phyloP scores from a whole-genome alignment of 2,329 filamentous ascomycete species.

The Neofusicoccum sp. region DNA sequence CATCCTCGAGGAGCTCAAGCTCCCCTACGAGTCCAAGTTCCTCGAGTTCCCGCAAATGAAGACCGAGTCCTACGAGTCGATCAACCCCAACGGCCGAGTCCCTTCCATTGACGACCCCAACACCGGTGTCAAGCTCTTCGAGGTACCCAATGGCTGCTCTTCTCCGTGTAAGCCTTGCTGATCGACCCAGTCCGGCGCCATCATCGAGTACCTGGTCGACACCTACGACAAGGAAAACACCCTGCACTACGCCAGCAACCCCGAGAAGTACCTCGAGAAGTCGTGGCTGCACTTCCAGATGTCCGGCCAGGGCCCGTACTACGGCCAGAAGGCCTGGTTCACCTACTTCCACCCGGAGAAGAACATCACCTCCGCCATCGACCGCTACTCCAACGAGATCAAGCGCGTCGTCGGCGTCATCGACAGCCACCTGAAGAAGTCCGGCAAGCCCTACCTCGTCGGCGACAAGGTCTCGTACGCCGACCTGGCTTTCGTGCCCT shows the following conservation, averaged over 20 bases:
- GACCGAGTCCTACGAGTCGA: conserved; percentile 35
- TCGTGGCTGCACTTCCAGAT: conserved; percentile 52
- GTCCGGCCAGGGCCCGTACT: conserved; percentile 53
- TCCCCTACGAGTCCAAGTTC: conserved; percentile 44
- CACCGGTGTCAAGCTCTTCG: conserved; percentile 45
- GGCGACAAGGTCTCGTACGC: conserved; percentile 48
- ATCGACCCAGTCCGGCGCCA: conserved; percentile 40
- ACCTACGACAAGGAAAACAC: conserved; percentile 46
- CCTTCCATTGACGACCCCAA: conserved; percentile 50
- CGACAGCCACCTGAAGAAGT: conserved; percentile 40
- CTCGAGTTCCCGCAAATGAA: conserved; percentile 45
- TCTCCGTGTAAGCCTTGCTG: neutral
- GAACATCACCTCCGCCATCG: conserved; percentile 42
- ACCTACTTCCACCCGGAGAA: conserved; percentile 46
- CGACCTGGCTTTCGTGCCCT: conserved; percentile 47
- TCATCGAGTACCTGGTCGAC: conserved; percentile 49
- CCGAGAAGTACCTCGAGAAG: conserved; percentile 40
- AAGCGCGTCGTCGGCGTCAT: conserved; percentile 50
- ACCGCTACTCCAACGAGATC: conserved; percentile 50
- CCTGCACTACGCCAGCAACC: conserved; percentile 38
- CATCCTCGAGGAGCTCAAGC: conserved; percentile 48
- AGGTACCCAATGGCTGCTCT: conserved; percentile 22
- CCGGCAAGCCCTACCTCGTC: conserved; percentile 42
- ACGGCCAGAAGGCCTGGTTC: conserved; percentile 42
- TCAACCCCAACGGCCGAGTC: conserved; percentile 47